Conservation (phyloP, 208 protist species). For the Leishmania turanica region DNA sequence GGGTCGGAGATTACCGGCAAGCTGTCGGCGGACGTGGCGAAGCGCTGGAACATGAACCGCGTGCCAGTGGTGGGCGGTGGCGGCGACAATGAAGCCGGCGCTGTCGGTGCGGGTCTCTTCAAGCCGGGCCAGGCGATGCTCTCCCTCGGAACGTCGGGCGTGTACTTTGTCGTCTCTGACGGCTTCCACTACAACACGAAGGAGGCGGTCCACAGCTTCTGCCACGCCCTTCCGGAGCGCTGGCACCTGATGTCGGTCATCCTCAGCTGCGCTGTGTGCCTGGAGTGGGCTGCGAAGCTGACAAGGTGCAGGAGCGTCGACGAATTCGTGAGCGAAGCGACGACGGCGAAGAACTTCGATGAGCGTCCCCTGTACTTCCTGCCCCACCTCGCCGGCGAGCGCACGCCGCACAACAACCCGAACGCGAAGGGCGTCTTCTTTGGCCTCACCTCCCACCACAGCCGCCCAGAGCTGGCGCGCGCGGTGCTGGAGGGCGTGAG, state of each 20-base stretch:
- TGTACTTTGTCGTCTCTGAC: conserved; percentile 85
- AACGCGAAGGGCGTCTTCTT: conserved; percentile 83
- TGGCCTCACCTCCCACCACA: conserved; percentile 67
- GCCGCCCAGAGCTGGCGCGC: conserved; percentile 57
- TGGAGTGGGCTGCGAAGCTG: conserved; percentile 70
- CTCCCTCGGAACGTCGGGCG: conserved; percentile 80
- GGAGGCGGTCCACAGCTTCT: conserved; percentile 85
- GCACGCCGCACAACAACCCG: conserved; percentile 79
- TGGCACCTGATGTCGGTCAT: conserved; percentile 88
- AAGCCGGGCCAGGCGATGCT: conserved; percentile 81
- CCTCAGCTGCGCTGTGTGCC: conserved; percentile 78
- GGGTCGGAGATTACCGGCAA: conserved; percentile 59
- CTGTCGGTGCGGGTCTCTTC: conserved; percentile 66
- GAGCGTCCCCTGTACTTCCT: conserved; percentile 67
- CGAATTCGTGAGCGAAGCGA: conserved; percentile 63
- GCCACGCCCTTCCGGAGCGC: conserved; percentile 66
- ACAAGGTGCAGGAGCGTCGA: conserved; percentile 62
- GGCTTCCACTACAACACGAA: conserved; percentile 73
- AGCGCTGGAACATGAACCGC: conserved; percentile 59
- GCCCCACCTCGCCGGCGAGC: conserved; percentile 73
- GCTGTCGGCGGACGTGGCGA: conserved; percentile 42
- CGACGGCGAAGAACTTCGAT: conserved; percentile 52
- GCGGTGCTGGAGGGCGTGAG: conserved; percentile 74
- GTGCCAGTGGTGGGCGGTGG: conserved; percentile 68
- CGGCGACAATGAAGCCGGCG: conserved; percentile 79